phyloP scores from a whole-genome alignment of 495 filamentous ascomycete species.

The Annulohypoxylon maeteangense region DNA sequence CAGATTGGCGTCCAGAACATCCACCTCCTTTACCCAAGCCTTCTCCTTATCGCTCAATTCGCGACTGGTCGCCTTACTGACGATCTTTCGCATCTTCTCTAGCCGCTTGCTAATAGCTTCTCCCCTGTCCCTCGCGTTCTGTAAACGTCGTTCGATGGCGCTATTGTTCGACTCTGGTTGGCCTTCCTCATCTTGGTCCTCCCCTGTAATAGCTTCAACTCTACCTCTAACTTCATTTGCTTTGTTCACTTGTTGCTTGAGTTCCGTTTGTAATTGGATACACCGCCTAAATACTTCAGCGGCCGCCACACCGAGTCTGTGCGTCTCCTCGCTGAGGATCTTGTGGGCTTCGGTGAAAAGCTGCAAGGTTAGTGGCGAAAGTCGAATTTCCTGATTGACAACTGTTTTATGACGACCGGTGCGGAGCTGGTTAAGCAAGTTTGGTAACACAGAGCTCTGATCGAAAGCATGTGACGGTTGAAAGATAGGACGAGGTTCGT shows the following conservation, averaged over 20 bases:
- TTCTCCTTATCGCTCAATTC: slow-evolving; percentile 80
- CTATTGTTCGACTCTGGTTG: slow-evolving; percentile 59
- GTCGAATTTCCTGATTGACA: slow-evolving; percentile 75
- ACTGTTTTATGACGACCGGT: slow-evolving; percentile 67
- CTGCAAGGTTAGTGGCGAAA: slow-evolving; percentile 79
- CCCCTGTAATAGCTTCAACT: slow-evolving; percentile 73
- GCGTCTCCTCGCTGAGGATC: slow-evolving; percentile 77
- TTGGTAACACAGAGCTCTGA: slow-evolving; percentile 65
- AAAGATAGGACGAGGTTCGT: slow-evolving; percentile 73
- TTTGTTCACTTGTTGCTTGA: slow-evolving; percentile 75
- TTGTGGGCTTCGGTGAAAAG: slow-evolving; percentile 81
- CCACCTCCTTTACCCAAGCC: slow-evolving; percentile 73
- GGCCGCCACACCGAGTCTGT: slow-evolving; percentile 75
- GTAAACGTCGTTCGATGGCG: slow-evolving; percentile 68
- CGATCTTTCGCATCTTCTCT: slow-evolving; percentile 69
- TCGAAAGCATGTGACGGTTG: slow-evolving; percentile 74
- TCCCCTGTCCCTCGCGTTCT: slow-evolving; percentile 67
- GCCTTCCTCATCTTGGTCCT: slow-evolving; percentile 61
- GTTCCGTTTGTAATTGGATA: slow-evolving; percentile 75
- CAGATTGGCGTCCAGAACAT: slow-evolving; percentile 57
- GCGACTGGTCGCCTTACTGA: slow-evolving; percentile 66
- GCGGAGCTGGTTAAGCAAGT: slow-evolving; percentile 70
- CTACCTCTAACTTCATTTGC: slow-evolving; percentile 72
- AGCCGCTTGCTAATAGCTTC: slow-evolving; percentile 68
- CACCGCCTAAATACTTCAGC: slow-evolving; percentile 85